Base-by-base conservation (phyloP, 176 grass and related monocot genomes). In the Oryza officinalis region DNA sequence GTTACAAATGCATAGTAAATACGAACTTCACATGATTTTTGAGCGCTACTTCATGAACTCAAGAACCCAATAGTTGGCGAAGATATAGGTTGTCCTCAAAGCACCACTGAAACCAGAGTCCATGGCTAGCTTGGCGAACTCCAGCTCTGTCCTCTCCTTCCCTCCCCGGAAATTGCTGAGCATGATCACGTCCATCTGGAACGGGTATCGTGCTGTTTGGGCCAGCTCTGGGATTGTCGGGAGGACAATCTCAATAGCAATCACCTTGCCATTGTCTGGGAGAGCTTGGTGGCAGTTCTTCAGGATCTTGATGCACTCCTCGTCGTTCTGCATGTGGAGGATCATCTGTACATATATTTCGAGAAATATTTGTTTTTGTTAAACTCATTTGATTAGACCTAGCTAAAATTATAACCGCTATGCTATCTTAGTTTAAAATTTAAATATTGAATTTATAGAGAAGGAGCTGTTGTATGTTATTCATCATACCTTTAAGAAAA, bases 401-500 rank as follows among this genome's bases (percentile, higher is more conserved):
- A 30, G 28, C 6, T 32, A 41, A 41, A 2, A 41, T 41, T 47
- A 47, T 15, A 15, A 14, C 4, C 11, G 2, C 33, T 5, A 35
- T 52, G 15, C 14, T 18, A 15, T 4, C 4, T 52, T 52, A 5
- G 47, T 52, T 52, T 52, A 6, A 6, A 18, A 17, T 52, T 18
- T 52, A 18, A 14, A 46, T 46, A 50, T 4, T 50, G 14, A 17
- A 50, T 46, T 4, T 4, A 46, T 13, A 3, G 13, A 14, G 13
- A 46, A 14, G 13, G 11, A 10, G 3, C 11, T 14, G 44, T 46
- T 14, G 11, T 14, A 17, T 14, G 15, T 57, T 4, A 2, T 1
- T 57, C 4, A 57, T 1, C 59, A 20, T 32, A 87, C 85, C 67
- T 88, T 84, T 20, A 88, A 27, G 15, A 88, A 66, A 54, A 88